phyloP scores from a whole-genome alignment of 2,329 filamentous ascomycete genomes.

The Akanthomyces dipterigenus region DNA sequence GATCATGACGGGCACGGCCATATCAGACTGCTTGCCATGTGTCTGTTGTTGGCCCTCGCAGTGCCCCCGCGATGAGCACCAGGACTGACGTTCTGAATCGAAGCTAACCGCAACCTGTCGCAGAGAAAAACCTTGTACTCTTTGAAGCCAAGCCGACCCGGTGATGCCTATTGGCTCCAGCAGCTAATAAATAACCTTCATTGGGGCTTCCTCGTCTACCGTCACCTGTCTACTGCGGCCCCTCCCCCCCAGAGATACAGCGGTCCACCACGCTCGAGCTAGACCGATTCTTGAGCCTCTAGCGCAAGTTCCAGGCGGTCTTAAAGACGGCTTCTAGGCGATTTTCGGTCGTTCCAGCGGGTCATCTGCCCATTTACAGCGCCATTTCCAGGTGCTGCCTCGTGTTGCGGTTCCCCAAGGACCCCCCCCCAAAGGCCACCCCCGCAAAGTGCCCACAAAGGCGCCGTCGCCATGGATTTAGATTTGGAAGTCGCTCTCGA shows the following conservation, averaged over 20 bases:
- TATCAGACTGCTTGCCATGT: too few species aligned
- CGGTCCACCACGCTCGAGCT: neutral
- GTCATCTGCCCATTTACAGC: neutral
- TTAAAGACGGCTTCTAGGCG: neutral
- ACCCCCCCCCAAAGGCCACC: neutral
- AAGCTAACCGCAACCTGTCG: too few species aligned
- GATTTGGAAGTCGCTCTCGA: neutral
- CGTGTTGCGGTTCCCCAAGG: neutral
- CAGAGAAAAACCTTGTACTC: too few species aligned
- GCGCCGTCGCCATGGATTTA: neutral
- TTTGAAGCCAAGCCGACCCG: too few species aligned
- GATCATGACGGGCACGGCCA: neutral
- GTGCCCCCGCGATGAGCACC: too few species aligned
- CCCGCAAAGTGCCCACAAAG: neutral
- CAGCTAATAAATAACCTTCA: neutral
- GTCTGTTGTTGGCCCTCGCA: too few species aligned
- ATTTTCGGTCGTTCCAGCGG: neutral
- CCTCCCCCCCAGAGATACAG: neutral
- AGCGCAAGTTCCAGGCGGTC: neutral
- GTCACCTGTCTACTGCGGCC: too few species aligned
- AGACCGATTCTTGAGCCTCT: neutral
- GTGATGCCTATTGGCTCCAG: too few species aligned
- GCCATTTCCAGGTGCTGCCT: neutral
- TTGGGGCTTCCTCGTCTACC: neutral
- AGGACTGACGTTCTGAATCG: too few species aligned